Conservation (phyloP, 164 flowering plant genomes). For the Stephania japonica region DNA sequence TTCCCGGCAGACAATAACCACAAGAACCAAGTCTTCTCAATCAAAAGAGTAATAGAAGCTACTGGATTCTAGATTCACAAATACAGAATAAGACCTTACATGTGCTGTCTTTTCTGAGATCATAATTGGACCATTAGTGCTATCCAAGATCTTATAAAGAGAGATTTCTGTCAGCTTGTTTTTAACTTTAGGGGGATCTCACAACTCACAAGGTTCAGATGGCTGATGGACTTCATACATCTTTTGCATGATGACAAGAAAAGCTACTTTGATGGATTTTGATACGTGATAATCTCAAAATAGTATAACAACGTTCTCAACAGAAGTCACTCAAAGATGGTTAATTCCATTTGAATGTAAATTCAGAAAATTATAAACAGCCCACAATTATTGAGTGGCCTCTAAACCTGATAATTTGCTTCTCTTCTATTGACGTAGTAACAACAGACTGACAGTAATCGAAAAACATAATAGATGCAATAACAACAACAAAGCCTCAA, state of each 20-base stretch:
- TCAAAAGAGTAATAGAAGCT: not conserved
- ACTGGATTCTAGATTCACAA: not conserved
- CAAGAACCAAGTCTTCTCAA: slow-evolving; percentile 1
- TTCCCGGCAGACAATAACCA: slow-evolving; percentile 12
- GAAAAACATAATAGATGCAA: too few relatives aligned
- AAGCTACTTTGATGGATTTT: not conserved
- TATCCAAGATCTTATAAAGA: slow-evolving; percentile 1
- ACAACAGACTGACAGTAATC: too few relatives aligned
- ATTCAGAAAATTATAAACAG: not conserved
- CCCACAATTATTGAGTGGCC: not conserved
- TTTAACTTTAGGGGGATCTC: not conserved
- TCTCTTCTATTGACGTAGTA: not conserved
- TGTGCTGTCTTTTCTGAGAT: not conserved
- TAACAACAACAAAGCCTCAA: too few relatives aligned
- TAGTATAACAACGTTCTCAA: not conserved
- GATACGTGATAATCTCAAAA: not conserved
- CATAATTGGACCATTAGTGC: not conserved
- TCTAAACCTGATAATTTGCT: not conserved
- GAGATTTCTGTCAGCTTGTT: not conserved
- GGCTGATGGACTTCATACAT: not conserved
- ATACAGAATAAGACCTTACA: not conserved
- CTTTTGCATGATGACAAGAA: not conserved
- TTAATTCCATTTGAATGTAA: not conserved
- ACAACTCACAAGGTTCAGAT: not conserved
- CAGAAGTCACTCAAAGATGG: not conserved